Percentiles rank a stretch among this genome's conserved stretches.
Conservation (phyloP, 768 basidiomycete genomes). For the Auriscalpium vulgare region DNA sequence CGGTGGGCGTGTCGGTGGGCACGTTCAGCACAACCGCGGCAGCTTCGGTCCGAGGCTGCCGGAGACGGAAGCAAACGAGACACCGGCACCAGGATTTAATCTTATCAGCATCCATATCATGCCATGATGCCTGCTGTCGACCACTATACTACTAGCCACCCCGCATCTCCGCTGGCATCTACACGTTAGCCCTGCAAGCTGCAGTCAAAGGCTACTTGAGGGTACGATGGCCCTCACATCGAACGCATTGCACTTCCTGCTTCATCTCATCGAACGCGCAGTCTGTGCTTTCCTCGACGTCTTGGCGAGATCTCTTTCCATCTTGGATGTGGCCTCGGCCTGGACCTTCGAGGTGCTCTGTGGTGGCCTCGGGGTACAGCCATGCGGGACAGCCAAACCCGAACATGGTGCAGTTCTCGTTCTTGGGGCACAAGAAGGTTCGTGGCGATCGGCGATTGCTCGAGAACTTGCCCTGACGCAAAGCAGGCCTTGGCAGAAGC, state of each 20-base stretch:
- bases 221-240: not conserved
- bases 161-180: too few relatives aligned
- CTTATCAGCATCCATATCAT: too few relatives aligned
- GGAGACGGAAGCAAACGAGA: too few relatives aligned
- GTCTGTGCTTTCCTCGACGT: conserved; percentile 7
- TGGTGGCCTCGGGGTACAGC: conserved; percentile 10
- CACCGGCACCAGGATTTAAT: too few relatives aligned
- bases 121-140: too few relatives aligned
- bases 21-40: too few relatives aligned
- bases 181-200: too few relatives aligned
- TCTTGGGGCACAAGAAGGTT: conserved; percentile 24
- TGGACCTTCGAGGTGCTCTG: conserved; percentile 10
- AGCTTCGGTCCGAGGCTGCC: too few relatives aligned
- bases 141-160: too few relatives aligned
- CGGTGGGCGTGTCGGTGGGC: too few relatives aligned
- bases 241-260: not conserved
- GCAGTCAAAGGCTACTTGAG: not conserved
- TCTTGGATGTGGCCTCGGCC: conserved; percentile 7
- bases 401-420: conserved; percentile 24
- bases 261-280: conserved; percentile 3
- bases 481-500: conserved; percentile 23
- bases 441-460: not conserved
- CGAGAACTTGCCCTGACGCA: conserved; percentile 2
- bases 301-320: conserved; percentile 9
- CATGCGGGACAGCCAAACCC: conserved; percentile 18